Conservation (phyloP, 805 yeast genomes). For the Pichia gijzeniarum region DNA sequence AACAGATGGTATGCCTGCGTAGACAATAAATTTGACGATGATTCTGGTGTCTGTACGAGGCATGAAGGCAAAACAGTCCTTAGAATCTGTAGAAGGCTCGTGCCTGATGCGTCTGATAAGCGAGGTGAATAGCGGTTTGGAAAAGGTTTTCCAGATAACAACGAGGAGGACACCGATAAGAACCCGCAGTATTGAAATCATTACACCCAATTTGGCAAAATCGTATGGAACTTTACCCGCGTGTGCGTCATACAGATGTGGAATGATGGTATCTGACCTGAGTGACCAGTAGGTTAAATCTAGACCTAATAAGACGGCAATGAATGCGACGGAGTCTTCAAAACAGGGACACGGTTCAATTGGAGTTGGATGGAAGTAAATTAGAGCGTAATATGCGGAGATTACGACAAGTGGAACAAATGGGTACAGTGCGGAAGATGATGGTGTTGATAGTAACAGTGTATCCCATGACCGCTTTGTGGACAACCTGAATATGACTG, state of each 20-base stretch:
- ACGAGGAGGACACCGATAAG: constrained; percentile 57
- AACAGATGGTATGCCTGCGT: constrained; percentile 68
- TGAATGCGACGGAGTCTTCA: constrained; percentile 89
- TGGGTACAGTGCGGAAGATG: constrained; percentile 6
- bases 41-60: constrained; percentile 71
- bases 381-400: constrained; percentile 39
- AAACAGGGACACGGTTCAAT: constrained; percentile 94
- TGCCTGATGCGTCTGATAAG: neutral
- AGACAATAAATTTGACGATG: constrained; percentile 67
- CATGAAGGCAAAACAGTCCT: constrained; percentile 42
- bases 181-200: constrained; percentile 41
- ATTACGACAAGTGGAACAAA: constrained; percentile 33
- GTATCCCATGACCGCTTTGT: constrained; percentile 40
- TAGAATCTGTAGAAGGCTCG: neutral
- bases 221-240: neutral
- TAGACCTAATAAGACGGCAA: constrained; percentile 79
- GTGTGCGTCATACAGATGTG: neutral
- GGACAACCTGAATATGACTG: constrained; percentile 42
- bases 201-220: constrained; percentile 34
- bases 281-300: constrained; percentile 55
- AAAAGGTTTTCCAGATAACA: constrained; percentile 63
- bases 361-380: constrained; percentile 74
- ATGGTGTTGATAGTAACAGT: constrained; percentile 29
- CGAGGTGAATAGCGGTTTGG: constrained; percentile 55
- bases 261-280: constrained; percentile 9